Base-by-base conservation (phyloP, 148 eudicot species). In the Vaccinium macrocarpon region DNA sequence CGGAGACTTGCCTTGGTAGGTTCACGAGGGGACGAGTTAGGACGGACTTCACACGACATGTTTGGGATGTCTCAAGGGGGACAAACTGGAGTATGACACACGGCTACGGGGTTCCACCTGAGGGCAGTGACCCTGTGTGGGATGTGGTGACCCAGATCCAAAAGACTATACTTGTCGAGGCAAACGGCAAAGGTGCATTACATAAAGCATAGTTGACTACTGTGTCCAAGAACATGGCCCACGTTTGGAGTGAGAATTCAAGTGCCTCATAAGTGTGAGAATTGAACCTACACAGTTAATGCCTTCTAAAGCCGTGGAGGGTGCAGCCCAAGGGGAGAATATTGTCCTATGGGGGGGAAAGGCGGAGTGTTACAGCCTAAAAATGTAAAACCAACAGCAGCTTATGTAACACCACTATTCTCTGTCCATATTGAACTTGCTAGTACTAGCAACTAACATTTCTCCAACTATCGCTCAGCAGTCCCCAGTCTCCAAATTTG, bases 341-440 rank as follows among this genome's bases (percentile, higher is more conserved):
- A 46, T 48, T 75, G 78, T 21, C 13, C 52, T 9, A 48, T 2
- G 16, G 1, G 25, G 53, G 73, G 3, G n/a, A n/a, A n/a, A n/a
- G n/a, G 19, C 8, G 2, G 19, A 29, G 38, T 68, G 35, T 68
- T 68, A 27, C 35, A 25, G 10, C 27, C 72, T 1, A 48, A n/a
- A 50, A n/a, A 46, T 16, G 11, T 11, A 49, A n/a, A 76, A 38
- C 49, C 21, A 48, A 76, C 8, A 19, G 51, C 49, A 76, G 51
- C 27, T 19, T 42, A 42, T 21, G 79, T 48, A 48, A 32, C 53
- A 76, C 29, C 19, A 76, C 79, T 10, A 48, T 48, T 76, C 55
- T 76, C 48, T 75, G 79, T 71, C 76, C 79, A 76, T 74, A n/a
- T 76, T 76, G 53, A 76, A 76, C 55, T 76, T 29, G 38, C 18